A percentile compares a stretch with the other conserved stretches of the same genome.
Evolutionary conservation across 169 alveolate genomes (phyloP).

Genomic region (Plasmodium relictum): DNA sequence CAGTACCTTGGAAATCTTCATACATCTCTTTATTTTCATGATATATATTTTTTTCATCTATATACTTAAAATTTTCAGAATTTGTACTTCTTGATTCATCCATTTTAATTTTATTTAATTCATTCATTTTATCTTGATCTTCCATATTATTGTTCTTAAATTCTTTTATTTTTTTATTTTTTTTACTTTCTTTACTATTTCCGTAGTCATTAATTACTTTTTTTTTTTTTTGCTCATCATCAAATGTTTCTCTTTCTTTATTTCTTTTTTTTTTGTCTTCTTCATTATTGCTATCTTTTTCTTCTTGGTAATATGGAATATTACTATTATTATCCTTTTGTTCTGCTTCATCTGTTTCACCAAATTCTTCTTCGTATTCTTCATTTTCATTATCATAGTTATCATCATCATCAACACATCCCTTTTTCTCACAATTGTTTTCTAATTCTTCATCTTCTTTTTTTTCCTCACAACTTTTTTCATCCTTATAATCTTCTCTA

Average conservation of each 20-base stretch:
- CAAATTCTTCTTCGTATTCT: background rate
- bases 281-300: constrained; percentile 11
- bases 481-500: background rate
- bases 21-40: constrained; percentile 7
- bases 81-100: constrained; percentile 4
- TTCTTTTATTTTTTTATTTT: background rate
- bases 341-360: background rate
- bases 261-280: background rate
- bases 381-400: background rate
- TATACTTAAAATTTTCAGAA: constrained; percentile 5
- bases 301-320: background rate
- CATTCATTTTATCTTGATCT: constrained; percentile 10
- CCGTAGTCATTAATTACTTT: background rate
- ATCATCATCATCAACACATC: background rate
- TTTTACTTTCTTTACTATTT: background rate
- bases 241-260: background rate
- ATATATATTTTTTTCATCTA: background rate
- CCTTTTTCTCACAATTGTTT: background rate
- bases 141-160: background rate
- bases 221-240: background rate
- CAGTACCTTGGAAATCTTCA: background rate
- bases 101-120: constrained; percentile 2
- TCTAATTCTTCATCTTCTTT: constrained; percentile 1
- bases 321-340: constrained; percentile 10
- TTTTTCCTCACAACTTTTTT: background rate